These are phyloP conservation scores for Venturia carpophila DNA, from an alignment of 2,329 filamentous ascomycete genomes.

Conservation along the genomic window DNA sequence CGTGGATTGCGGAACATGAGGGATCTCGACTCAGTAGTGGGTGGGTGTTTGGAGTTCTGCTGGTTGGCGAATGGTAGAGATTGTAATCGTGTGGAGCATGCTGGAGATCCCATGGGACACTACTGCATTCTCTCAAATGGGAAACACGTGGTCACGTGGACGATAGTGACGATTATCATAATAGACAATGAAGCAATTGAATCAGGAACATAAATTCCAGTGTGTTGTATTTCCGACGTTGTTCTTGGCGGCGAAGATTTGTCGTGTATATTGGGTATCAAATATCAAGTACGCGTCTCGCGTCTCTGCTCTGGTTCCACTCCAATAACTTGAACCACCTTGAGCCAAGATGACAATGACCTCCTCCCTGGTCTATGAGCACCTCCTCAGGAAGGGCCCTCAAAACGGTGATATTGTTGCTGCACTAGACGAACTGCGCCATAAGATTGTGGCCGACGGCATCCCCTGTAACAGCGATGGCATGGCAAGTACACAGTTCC, in stretches of 20 bases:
- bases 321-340: slow-evolving; percentile 26
- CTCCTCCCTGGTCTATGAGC: slow-evolving; percentile 52
- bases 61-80: neutral
- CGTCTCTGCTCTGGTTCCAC: neutral
- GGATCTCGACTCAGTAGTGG: neutral
- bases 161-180: neutral
- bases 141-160: neutral
- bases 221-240: neutral
- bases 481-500: slow-evolving; percentile 50
- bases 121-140: neutral
- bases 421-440: slow-evolving; percentile 61
- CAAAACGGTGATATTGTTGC: slow-evolving; percentile 59
- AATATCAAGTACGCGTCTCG: neutral
- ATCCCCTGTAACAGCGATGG: slow-evolving; percentile 71
- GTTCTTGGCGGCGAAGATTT: no score
- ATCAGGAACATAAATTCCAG: no score
- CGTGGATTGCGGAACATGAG: slow-evolving; percentile 50
- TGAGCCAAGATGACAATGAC: slow-evolving; percentile 41
- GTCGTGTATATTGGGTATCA: no score
- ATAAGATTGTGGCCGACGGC: slow-evolving; percentile 67
- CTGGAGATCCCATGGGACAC: neutral
- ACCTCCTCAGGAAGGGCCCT: slow-evolving; percentile 72
- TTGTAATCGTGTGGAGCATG: neutral
- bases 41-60: neutral
- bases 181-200: no score